Base-by-base conservation (phyloP, 1,284 basidiomycete species). In the Xerocomus minutiporus region DNA sequence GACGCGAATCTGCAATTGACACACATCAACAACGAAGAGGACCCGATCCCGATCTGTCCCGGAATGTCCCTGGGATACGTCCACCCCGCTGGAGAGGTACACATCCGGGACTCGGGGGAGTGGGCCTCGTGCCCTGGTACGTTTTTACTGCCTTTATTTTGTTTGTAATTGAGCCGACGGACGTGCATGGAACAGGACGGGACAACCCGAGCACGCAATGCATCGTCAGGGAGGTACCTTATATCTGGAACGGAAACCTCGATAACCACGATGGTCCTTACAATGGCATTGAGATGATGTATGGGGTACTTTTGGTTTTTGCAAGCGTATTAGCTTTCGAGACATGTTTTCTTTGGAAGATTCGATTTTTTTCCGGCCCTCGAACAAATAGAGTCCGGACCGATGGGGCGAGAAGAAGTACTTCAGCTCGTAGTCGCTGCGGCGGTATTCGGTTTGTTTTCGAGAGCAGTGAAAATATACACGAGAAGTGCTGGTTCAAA, bases 201-300 rank as follows among this genome's bases (percentile, higher is more conserved):
- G 84, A 86, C 55, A 83, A 84, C 59, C 61, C 72, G 3, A 78
- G 77, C 56, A 57, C 49, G 1, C 66, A 73, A 50, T 87, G 84
- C 66, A 77, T 70, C 1, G 75, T 75, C 20, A 84, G 83, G 3
- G 80, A 80, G 51, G 84, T 87, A 2, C 61, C 72, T 1, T 73
- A 72, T 31, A 20, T 20, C 52, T 75, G 78, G 32, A 72, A 74
- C 0, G 76, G 80, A 1, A 56, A 73, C 38, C 50, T 68, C 32
- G 34, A 48, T 4, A 67, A 87, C 58, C 86, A 88, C 59, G 66
- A 73, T 54, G 81, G 81, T 6, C 83, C 83, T 7, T 86, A 84
- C 60, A 76, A 82, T 52, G 78, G 77, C 9, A 67, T 87, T 20
- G 59, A 49, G 25, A 83, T 86, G 74, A 64, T 15, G 5, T 1